These are phyloP conservation scores for Solanum chilense DNA, from an alignment of 257 asterid species.

Conservation along the genomic window DNA sequence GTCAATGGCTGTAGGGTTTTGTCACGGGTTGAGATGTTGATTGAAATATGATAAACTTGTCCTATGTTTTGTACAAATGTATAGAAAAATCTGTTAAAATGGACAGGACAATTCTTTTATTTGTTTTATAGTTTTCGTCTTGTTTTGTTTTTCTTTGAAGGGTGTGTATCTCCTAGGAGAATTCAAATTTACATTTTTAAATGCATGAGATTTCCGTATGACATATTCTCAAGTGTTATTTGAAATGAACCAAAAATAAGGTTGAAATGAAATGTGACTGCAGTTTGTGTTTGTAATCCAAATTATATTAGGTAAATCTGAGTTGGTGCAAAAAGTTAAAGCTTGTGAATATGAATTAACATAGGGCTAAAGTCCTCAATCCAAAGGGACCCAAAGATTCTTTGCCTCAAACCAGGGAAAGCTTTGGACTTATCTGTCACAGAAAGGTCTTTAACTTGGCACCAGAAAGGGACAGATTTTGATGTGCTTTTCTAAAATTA, in stretches of 20 bases:
- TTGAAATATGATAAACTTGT: conserved; percentile 5
- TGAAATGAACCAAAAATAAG: not conserved
- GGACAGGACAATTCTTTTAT: not conserved
- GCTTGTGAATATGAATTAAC: not conserved
- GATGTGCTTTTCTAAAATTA: not conserved
- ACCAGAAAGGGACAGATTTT: not conserved
- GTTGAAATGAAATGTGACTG: not conserved
- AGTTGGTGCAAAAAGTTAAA: not conserved
- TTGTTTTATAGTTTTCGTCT: not conserved
- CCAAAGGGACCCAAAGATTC: conserved; percentile 6
- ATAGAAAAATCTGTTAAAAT: not conserved
- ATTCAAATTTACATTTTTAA: not conserved
- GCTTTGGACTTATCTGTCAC: conserved; percentile 49
- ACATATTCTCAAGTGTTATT: not conserved
- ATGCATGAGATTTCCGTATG: not conserved
- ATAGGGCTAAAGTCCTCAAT: not conserved
- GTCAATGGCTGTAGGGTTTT: not conserved
- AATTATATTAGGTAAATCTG: not conserved
- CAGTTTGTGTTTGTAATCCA: not conserved
- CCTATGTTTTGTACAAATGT: conserved; percentile 2
- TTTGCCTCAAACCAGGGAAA: conserved; percentile 24
- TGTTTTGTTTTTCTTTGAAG: not conserved
- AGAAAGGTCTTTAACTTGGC: conserved; percentile 10
- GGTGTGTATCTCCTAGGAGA: not conserved
- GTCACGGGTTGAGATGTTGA: conserved; percentile 20